phyloP scores from a whole-genome alignment of 2,329 filamentous ascomycete genomes.

The Zymoseptoria brevis region DNA sequence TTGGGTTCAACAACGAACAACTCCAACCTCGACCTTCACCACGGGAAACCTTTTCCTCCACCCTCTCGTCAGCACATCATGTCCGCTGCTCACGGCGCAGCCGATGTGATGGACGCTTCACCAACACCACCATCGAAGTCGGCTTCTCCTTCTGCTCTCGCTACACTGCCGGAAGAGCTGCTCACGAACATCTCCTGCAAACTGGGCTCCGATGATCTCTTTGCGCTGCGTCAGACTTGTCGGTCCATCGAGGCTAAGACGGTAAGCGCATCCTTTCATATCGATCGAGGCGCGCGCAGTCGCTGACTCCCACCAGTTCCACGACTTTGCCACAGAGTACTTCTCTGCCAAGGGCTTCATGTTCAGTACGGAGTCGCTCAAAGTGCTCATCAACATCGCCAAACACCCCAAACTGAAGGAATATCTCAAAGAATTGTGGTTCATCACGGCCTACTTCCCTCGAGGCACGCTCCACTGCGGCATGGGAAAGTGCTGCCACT shows the following conservation, averaged over 20 bases:
- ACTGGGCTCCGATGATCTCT: constrained; percentile 23
- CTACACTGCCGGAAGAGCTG: constrained; percentile 24
- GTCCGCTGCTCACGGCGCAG: not conserved
- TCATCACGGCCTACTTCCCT: constrained; percentile 18
- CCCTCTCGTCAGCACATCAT: not conserved
- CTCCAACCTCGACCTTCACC: not conserved
- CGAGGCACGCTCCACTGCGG: constrained; percentile 14
- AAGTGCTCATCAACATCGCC: constrained; percentile 20
- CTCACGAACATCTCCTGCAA: constrained; percentile 20
- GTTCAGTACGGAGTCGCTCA: constrained; percentile 21
- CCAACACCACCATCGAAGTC: not conserved
- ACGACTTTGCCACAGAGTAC: constrained; percentile 25
- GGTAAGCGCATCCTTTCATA: too few relatives aligned
- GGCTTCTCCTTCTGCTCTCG: constrained; percentile 4
- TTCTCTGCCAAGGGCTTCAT: constrained; percentile 20
- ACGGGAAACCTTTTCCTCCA: not conserved
- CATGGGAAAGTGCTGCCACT: constrained; percentile 9
- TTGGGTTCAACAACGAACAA: not conserved
- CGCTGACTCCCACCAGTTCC: constrained; percentile 6
- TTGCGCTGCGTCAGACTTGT: constrained; percentile 21
- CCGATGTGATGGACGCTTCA: not conserved
- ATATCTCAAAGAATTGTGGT: constrained; percentile 19
- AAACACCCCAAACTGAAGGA: constrained; percentile 15
- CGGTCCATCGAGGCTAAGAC: constrained; percentile 17
- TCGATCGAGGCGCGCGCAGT: too few relatives aligned